Evolutionary conservation across 768 basidiomycete species (phyloP).

Genomic region (Leccinum variicolor): DNA sequence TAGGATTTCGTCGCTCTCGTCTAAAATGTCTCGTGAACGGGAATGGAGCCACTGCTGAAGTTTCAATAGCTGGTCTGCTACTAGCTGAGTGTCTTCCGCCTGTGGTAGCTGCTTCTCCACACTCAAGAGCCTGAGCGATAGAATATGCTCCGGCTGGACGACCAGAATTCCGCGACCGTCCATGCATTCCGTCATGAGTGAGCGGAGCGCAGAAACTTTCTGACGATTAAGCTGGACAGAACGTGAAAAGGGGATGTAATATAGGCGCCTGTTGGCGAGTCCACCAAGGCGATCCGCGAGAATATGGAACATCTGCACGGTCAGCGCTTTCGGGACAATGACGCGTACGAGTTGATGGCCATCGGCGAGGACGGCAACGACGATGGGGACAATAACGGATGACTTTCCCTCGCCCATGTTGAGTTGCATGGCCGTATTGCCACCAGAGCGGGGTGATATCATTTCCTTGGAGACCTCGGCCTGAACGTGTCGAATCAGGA

Average conservation of each 20-base stretch:
- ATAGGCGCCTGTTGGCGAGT: slow-evolving; percentile 34
- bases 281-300: slow-evolving; percentile 30
- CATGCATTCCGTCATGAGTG: slow-evolving; percentile 30
- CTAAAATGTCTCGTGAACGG: slow-evolving; percentile 2
- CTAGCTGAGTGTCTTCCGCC: slow-evolving; percentile 10
- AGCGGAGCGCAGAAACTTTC: slow-evolving; percentile 1
- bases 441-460: slow-evolving; percentile 24
- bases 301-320: slow-evolving; percentile 30
- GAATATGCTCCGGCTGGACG: slow-evolving; percentile 30
- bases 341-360: slow-evolving; percentile 27
- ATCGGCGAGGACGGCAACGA: slow-evolving; percentile 24
- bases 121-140: background rate
- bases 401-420: slow-evolving; percentile 27
- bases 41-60: slow-evolving; percentile 20
- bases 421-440: slow-evolving; percentile 43
- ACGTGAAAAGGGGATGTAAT: slow-evolving; percentile 32
- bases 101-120: slow-evolving; percentile 8
- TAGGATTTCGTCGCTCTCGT: slow-evolving; percentile 35
- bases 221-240: slow-evolving; percentile 4
- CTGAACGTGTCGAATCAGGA: slow-evolving; percentile 10
- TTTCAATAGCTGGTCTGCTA: slow-evolving; percentile 17
- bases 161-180: slow-evolving; percentile 39
- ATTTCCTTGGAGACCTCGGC: slow-evolving; percentile 28
- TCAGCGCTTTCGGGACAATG: slow-evolving; percentile 24
- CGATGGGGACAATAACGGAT: slow-evolving; percentile 36